Conservation (phyloP, 192 early-diverging fungal genomes). For the Geranomyces variabilis region DNA sequence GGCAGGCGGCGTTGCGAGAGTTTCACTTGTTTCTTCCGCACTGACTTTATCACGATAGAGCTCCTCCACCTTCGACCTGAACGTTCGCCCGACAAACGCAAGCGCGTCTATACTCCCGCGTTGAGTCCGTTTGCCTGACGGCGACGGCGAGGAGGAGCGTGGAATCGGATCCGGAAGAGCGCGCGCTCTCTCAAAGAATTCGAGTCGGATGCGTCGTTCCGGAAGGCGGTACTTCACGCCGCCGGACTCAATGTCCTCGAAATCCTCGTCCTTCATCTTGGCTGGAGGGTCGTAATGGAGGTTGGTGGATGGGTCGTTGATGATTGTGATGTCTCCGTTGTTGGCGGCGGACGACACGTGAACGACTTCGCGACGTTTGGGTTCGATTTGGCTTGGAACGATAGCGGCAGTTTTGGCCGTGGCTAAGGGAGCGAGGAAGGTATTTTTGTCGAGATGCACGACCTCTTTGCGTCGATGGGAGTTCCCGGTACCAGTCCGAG, state of each 20-base stretch:
- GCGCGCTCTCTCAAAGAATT: conserved; percentile 34
- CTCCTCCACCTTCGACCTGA: conserved; percentile 7
- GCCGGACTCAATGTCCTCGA: conserved; percentile 22
- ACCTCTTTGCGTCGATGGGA: not conserved
- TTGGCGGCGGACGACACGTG: conserved; percentile 16
- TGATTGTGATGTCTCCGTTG: conserved; percentile 34
- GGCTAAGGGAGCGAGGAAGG: not conserved
- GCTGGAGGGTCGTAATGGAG: conserved; percentile 3
- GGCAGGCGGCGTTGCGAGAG: too few relatives aligned
- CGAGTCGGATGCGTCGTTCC: conserved; percentile 34
- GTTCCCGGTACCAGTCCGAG: not conserved
- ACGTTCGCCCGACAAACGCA: conserved; percentile 8
- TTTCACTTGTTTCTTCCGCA: not conserved
- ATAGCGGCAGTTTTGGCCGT: not conserved
- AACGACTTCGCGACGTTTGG: not conserved
- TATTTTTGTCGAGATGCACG: not conserved
- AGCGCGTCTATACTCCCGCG: conserved; percentile 7
- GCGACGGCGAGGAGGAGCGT: not conserved
- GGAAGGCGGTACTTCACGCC: conserved; percentile 36
- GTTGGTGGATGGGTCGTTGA: conserved; percentile 23
- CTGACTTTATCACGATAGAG: not conserved
- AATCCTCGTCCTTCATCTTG: not conserved
- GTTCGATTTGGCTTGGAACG: not conserved
- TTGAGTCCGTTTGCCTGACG: not conserved
- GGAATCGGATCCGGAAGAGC: conserved; percentile 14